These are phyloP conservation scores for Phaseolus coccineus DNA, from an alignment of 331 rosid species.

Conservation along the genomic window DNA sequence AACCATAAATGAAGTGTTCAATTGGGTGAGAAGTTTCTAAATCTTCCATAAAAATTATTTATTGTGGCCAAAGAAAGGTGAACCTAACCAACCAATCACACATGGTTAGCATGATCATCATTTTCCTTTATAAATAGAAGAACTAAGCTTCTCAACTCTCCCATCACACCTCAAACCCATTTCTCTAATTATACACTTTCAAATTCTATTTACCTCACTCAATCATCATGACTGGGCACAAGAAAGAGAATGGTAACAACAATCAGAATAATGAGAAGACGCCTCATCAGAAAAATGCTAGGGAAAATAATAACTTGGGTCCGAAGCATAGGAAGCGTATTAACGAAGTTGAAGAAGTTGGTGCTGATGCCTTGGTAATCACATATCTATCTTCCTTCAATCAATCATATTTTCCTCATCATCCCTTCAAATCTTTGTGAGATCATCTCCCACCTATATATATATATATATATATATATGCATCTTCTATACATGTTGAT, in stretches of 20 bases:
- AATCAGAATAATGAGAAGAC: too few relatives aligned
- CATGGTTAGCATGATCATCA: neutral
- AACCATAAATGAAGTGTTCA: too few relatives aligned
- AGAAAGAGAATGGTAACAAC: too few relatives aligned
- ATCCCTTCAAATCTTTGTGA: too few relatives aligned
- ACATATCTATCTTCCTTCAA: neutral
- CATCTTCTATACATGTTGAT: too few relatives aligned
- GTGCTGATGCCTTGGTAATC: slow-evolving; percentile 70
- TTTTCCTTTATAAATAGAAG: slow-evolving; percentile 1
- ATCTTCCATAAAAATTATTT: neutral
- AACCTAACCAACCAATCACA: neutral
- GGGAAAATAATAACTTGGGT: too few relatives aligned
- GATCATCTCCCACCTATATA: too few relatives aligned
- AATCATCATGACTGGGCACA: neutral
- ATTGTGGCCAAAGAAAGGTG: slow-evolving; percentile 21
- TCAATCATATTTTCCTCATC: too few relatives aligned
- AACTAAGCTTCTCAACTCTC: neutral
- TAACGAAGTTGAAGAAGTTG: slow-evolving; percentile 1
- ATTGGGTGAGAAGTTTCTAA: too few relatives aligned
- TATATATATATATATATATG: too few relatives aligned
- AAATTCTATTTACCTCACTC: neutral
- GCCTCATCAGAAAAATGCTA: too few relatives aligned
- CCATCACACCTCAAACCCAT: neutral
- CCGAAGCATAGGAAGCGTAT: too few relatives aligned
- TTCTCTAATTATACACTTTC: neutral